phyloP scores from a whole-genome alignment of 345 rosid genomes.

The Camelina laxa region DNA sequence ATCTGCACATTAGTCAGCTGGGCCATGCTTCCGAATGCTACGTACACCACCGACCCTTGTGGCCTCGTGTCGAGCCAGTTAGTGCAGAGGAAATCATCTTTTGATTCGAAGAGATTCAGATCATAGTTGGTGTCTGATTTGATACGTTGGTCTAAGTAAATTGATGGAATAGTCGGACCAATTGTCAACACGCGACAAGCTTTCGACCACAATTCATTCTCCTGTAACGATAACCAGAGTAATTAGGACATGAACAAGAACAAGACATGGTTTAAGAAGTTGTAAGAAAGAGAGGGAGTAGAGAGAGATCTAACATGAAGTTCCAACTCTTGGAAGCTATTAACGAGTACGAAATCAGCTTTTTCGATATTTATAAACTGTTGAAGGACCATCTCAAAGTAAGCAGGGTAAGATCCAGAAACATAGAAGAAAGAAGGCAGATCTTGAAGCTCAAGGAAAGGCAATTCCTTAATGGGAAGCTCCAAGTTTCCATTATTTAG shows the following conservation, averaged over 20 bases:
- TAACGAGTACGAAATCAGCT: constrained; percentile 56
- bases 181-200: constrained; percentile 49
- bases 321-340: constrained; percentile 56
- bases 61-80: constrained; percentile 60
- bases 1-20: constrained; percentile 46
- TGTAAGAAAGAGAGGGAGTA: not conserved
- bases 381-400: constrained; percentile 54
- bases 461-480: constrained; percentile 51
- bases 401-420: constrained; percentile 55
- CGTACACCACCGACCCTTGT: constrained; percentile 60
- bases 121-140: constrained; percentile 53
- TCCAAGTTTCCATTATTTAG: constrained; percentile 43
- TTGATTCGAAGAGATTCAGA: constrained; percentile 47
- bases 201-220: constrained; percentile 53
- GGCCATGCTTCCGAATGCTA: constrained; percentile 71
- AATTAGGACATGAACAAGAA: not conserved
- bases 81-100: constrained; percentile 33
- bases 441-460: constrained; percentile 58
- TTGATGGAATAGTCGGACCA: constrained; percentile 72
- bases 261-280: not conserved
- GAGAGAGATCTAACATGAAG: constrained; percentile 32
- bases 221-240: constrained; percentile 43
- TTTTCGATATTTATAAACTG: constrained; percentile 54
- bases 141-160: constrained; percentile 57
- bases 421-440: constrained; percentile 59